phyloP scores from a whole-genome alignment of 2,329 filamentous ascomycete genomes.

The Fusarium citri region DNA sequence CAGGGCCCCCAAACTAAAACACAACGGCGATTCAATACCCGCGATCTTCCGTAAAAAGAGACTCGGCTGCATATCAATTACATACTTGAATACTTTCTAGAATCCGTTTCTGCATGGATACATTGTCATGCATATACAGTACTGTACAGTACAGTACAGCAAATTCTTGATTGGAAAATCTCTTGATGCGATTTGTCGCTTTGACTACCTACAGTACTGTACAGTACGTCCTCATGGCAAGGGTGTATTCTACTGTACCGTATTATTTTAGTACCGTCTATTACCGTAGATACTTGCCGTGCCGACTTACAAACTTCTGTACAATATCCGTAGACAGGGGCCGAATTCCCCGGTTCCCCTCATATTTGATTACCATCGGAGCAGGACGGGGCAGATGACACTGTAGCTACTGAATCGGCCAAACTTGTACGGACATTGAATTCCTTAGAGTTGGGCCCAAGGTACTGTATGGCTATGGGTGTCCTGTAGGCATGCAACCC shows the following conservation, averaged over 20 bases:
- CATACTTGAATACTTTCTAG: slow-evolving; percentile 12
- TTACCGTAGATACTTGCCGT: slow-evolving; percentile 14
- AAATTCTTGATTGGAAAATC: neutral
- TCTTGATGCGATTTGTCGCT: slow-evolving; percentile 1
- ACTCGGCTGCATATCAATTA: slow-evolving; percentile 29
- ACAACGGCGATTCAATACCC: slow-evolving; percentile 18
- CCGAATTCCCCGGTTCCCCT: slow-evolving; percentile 5
- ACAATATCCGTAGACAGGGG: neutral
- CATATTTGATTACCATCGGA: slow-evolving; percentile 29
- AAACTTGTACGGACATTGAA: slow-evolving; percentile 32
- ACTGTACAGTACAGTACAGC: neutral
- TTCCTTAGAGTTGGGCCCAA: slow-evolving; percentile 29
- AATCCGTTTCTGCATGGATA: slow-evolving; percentile 14
- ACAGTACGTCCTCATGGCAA: neutral
- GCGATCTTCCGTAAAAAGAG: slow-evolving; percentile 26
- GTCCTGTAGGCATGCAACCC: slow-evolving; percentile 20
- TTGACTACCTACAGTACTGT: neutral
- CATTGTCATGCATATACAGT: slow-evolving; percentile 4
- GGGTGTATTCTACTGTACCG: neutral
- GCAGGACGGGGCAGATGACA: slow-evolving; percentile 32
- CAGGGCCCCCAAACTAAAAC: slow-evolving; percentile 22
- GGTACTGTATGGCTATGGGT: slow-evolving; percentile 5
- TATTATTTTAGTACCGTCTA: slow-evolving; percentile 30
- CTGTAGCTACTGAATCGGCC: neutral
- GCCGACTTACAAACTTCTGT: slow-evolving; percentile 3